Conservation (phyloP, 371 early-diverging fungal species). For the Saksenaea oblongispora region DNA sequence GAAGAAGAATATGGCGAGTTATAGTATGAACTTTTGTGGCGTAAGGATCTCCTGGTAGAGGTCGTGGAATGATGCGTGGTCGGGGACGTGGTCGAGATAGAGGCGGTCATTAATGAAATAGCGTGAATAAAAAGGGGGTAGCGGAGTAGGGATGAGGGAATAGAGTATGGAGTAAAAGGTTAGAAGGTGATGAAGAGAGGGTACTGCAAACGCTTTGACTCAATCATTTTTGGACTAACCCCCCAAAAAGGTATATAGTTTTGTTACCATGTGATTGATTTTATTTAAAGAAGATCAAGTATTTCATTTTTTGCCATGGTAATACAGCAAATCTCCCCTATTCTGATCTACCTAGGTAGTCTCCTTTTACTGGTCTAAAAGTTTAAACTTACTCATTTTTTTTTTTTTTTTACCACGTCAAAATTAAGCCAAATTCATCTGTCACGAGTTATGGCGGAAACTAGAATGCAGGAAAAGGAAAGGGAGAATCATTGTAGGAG, state of each 20-base stretch:
- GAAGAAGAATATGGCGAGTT: neutral
- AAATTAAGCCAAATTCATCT: neutral
- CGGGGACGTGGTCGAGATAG: conserved; percentile 51
- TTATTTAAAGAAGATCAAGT: neutral
- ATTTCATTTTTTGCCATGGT: neutral
- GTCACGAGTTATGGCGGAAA: conserved; percentile 1
- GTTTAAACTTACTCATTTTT: neutral
- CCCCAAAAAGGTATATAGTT: neutral
- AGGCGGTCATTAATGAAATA: conserved; percentile 22
- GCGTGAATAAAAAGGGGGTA: neutral
- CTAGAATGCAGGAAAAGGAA: conserved; percentile 2
- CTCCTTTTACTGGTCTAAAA: neutral
- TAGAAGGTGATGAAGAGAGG: neutral
- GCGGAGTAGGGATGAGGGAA: neutral
- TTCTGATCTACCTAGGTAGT: neutral
- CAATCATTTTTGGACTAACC: neutral
- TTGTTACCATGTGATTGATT: neutral
- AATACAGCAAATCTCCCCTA: no score
- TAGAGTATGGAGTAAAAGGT: neutral
- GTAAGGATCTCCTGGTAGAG: conserved; percentile 33
- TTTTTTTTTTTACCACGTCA: neutral
- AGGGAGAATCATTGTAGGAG: conserved; percentile 6
- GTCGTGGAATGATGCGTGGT: conserved; percentile 54
- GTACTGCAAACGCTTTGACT: neutral
- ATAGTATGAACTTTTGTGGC: neutral